Conservation (phyloP, 148 eudicot species). For the Amaranthus palmeri region DNA sequence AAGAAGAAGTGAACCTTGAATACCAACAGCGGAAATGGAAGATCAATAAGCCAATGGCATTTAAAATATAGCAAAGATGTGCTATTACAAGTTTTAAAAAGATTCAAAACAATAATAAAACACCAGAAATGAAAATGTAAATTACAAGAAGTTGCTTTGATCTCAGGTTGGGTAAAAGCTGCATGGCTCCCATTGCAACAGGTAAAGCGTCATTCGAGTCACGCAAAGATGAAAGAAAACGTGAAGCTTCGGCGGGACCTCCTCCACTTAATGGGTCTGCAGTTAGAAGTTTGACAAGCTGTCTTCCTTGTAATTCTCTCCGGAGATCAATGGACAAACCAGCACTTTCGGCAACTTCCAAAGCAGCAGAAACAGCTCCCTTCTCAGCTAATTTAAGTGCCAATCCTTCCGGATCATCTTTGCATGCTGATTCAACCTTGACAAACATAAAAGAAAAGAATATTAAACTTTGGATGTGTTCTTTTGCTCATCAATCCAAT, state of each 20-base stretch:
- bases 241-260: constrained; percentile 99
- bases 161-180: constrained; percentile 85
- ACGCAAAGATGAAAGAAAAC: constrained; percentile 91
- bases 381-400: constrained; percentile 93
- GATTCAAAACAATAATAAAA: constrained; percentile 5
- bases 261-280: constrained; percentile 97
- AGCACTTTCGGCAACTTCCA: constrained; percentile 98
- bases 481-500: background rate
- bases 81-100: background rate
- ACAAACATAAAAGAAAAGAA: background rate
- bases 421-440: constrained; percentile 86
- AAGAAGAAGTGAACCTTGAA: constrained; percentile 93
- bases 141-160: constrained; percentile 97
- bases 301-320: constrained; percentile 95
- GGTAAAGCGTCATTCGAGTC: constrained; percentile 93
- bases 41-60: background rate
- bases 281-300: constrained; percentile 94
- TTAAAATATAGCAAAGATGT: background rate
- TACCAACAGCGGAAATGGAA: constrained; percentile 7
- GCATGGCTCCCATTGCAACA: constrained; percentile 98
- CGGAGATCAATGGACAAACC: constrained; percentile 83
- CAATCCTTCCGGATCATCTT: constrained; percentile 96
- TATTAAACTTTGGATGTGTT: constrained; percentile 8
- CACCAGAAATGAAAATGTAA: constrained; percentile 11
- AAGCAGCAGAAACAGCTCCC: constrained; percentile 98